These are phyloP conservation scores for Carnegiea gigantea DNA, from an alignment of 179 eudicot genomes.

Conservation along the genomic window DNA sequence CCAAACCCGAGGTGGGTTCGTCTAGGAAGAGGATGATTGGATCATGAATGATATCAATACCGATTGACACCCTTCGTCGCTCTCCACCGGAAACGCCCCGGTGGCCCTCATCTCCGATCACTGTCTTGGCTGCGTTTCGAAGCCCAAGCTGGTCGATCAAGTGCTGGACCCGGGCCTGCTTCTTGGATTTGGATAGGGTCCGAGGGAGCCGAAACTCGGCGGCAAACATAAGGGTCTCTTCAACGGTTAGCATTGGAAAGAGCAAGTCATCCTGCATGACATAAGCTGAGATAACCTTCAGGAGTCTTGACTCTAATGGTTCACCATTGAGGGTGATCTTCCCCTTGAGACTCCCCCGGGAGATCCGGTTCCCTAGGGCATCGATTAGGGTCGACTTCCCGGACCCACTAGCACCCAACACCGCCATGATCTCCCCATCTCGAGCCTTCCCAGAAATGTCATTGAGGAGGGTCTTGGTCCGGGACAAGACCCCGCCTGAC, in stretches of 20 bases:
- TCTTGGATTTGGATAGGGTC: conserved; percentile 47
- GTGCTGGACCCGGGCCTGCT: conserved; percentile 46
- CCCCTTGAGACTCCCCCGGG: conserved; percentile 48
- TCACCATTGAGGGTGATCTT: conserved; percentile 49
- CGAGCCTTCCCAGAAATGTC: conserved; percentile 55
- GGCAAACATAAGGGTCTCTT: conserved; percentile 53
- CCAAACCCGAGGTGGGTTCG: conserved; percentile 69
- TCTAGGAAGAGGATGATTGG: conserved; percentile 57
- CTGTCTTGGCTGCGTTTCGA: conserved; percentile 42
- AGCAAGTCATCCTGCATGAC: conserved; percentile 61
- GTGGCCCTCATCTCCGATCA: conserved; percentile 64
- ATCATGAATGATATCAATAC: conserved; percentile 63
- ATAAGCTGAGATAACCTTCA: conserved; percentile 52
- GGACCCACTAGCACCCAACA: conserved; percentile 53
- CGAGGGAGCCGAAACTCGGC: conserved; percentile 60
- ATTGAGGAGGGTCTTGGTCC: conserved; percentile 42
- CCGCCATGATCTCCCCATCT: conserved; percentile 55
- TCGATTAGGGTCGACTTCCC: conserved; percentile 59
- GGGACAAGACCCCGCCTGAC: conserved; percentile 11
- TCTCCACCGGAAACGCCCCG: conserved; percentile 68
- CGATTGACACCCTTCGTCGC: conserved; percentile 60
- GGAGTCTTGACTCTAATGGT: conserved; percentile 39
- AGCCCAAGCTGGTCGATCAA: conserved; percentile 63
- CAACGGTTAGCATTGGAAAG: conserved; percentile 55
- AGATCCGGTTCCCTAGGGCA: conserved; percentile 54